Percentiles rank a stretch among this genome's conserved stretches.
These are phyloP conservation scores for Leccinum uliginosum DNA, from an alignment of 768 basidiomycete genomes.

Conservation along the genomic window DNA sequence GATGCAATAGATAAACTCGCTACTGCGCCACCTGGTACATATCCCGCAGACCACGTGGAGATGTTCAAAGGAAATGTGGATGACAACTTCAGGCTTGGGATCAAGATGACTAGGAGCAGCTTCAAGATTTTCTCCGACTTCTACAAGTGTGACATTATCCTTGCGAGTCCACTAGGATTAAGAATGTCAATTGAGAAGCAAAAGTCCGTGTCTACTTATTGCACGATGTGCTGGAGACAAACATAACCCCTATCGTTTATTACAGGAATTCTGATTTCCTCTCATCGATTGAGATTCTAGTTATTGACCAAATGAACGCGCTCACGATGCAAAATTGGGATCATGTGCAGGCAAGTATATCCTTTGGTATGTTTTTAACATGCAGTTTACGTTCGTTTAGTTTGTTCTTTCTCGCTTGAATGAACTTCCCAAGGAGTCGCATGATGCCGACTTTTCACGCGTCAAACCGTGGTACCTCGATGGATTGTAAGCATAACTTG, in stretches of 20 bases:
- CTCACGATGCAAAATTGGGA: constrained; percentile 99
- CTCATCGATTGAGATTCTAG: constrained; percentile 84
- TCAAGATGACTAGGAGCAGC: constrained; percentile 90
- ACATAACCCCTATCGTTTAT: constrained; percentile 1
- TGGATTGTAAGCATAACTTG: constrained; percentile 64
- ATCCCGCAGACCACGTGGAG: constrained; percentile 86
- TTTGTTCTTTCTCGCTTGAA: constrained; percentile 85
- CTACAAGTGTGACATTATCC: constrained; percentile 84
- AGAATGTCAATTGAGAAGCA: constrained; percentile 93
- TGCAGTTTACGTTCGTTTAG: constrained; percentile 36
- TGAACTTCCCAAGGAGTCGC: constrained; percentile 87
- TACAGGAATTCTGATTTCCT: constrained; percentile 82
- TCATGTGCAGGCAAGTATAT: constrained; percentile 72
- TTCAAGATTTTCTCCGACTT: constrained; percentile 90
- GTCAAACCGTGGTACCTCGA: constrained; percentile 99
- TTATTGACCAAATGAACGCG: constrained; percentile 92
- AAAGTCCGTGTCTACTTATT: constrained; percentile 51
- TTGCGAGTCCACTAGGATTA: constrained; percentile 91
- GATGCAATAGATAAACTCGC: constrained; percentile 79
- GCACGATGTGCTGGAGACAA: too few species aligned
- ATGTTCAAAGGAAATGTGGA: constrained; percentile 97
- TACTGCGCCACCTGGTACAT: constrained; percentile 65
- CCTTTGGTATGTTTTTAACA: background rate
- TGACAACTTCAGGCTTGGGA: constrained; percentile 87
- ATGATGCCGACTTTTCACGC: constrained; percentile 91